These are phyloP conservation scores for Pestalotiopsis fici DNA, from an alignment of 2,329 filamentous ascomycete species.

Conservation along the genomic window DNA sequence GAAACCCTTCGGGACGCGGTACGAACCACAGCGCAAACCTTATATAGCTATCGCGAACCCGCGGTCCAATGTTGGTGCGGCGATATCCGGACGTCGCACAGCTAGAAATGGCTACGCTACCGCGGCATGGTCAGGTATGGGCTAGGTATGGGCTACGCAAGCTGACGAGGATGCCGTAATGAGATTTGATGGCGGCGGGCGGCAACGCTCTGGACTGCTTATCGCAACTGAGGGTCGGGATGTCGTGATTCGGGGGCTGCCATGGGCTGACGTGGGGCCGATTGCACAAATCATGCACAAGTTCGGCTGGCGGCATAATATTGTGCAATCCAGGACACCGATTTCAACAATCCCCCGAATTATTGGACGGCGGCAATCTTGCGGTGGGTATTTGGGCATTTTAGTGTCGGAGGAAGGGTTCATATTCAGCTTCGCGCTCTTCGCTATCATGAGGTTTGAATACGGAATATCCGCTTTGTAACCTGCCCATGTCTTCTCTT, in stretches of 20 bases:
- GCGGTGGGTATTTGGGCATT: background rate
- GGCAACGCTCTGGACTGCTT: slow-evolving; percentile 1
- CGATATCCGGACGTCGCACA: background rate
- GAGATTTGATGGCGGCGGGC: background rate
- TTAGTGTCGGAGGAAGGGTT: slow-evolving; percentile 1
- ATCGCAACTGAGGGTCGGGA: background rate
- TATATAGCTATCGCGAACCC: background rate
- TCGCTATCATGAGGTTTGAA: background rate
- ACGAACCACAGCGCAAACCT: background rate
- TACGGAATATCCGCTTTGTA: background rate
- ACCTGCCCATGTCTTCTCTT: background rate
- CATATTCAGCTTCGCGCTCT: slow-evolving; percentile 5
- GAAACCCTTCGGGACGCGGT: background rate
- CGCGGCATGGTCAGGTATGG: background rate
- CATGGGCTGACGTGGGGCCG: background rate
- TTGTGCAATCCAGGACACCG: background rate
- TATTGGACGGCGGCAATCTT: background rate
- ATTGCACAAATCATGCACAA: background rate
- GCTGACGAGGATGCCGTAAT: slow-evolving; percentile 6
- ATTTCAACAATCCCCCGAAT: background rate
- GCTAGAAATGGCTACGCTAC: background rate
- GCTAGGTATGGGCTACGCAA: background rate
- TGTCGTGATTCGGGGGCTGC: slow-evolving; percentile 1
- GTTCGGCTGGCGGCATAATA: background rate
- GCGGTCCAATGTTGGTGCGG: background rate